Base-by-base conservation (phyloP, 352 stramenopile genomes). In the Pythium oligandrum region DNA sequence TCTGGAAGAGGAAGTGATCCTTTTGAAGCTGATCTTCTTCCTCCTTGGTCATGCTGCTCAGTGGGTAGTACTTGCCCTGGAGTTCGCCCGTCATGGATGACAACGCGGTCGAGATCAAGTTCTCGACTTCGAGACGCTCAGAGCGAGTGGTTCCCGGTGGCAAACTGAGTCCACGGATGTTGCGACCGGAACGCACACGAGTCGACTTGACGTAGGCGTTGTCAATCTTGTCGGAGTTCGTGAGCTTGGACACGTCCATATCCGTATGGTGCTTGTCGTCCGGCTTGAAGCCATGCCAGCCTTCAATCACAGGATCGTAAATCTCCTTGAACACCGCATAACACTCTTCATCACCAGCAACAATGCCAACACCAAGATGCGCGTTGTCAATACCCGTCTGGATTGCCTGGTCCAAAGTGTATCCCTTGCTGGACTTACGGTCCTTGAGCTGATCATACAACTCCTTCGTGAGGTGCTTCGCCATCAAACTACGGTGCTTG, bases 1-100 rank as follows among this genome's bases (percentile, higher is more conserved):
- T 97, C 51, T 97, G 85, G 65, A 98, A 98, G 1, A 97, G 59
- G 53, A 98, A 95, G 57, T 96, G 90, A 17, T 95, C 80, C 51
- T 86, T 73, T 39, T 96, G 89, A 4, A 98, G 72, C 70, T 97
- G 86, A 30, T 97, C 75, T 55, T 97, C 89, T 50, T 96, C 78
- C 40, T 91, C 75, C 56, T 95, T 94, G 0, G 83, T 93, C 83
- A 98, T 97, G 48, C 83, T 82, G 53, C 83, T 83, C 4, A 98
- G 67, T 9, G 86, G 78, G 40, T 88, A 78, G 64, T 97, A 98
- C 45, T 84, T 94, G 43, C 93, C 92, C 53, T 86, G 68, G 6
- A 94, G 73, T 42, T 95, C 84, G 0, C 84, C 75, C 0, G 71
- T 66, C 31, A 96, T 78, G 6, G 80, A 54, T 8, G 70, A 64